phyloP scores from a whole-genome alignment of 768 basidiomycete species.

The Dentipellis fragilis region DNA sequence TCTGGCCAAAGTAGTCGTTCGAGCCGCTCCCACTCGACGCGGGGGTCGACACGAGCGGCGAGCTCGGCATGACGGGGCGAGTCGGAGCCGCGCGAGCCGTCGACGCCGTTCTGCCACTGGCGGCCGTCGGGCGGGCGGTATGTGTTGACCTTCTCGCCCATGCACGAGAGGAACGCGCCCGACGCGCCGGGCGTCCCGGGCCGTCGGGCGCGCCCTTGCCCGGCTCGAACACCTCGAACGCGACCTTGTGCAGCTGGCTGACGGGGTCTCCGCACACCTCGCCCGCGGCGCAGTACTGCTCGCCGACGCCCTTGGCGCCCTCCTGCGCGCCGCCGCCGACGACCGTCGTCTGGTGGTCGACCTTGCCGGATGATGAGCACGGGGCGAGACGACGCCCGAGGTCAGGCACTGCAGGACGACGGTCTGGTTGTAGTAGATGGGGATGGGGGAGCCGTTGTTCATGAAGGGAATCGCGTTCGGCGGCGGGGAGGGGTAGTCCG shows the following conservation, averaged over 20 bases:
- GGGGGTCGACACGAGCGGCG: constrained; percentile 59
- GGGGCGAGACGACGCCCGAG: constrained; percentile 88
- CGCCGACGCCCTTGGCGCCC: constrained; percentile 74
- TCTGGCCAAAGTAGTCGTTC: constrained; percentile 55
- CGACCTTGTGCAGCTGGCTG: constrained; percentile 92
- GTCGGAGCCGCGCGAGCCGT: constrained; percentile 33
- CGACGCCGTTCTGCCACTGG: constrained; percentile 40
- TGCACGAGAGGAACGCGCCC: constrained; percentile 81
- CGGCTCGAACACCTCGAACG: constrained; percentile 81
- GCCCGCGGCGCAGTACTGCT: constrained; percentile 72
- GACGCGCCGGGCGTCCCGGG: constrained; percentile 69
- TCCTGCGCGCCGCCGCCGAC: constrained; percentile 89
- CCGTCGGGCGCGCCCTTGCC: constrained; percentile 59
- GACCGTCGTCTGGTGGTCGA: constrained; percentile 82
- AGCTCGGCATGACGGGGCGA: constrained; percentile 47
- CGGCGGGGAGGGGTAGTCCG: constrained; percentile 87
- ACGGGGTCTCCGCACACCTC: constrained; percentile 93
- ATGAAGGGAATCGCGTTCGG: constrained; percentile 84
- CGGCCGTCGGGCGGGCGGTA: constrained; percentile 79
- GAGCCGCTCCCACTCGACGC: constrained; percentile 37
- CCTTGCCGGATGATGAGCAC: constrained; percentile 89
- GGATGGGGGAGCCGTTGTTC: constrained; percentile 75
- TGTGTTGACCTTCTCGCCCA: constrained; percentile 90
- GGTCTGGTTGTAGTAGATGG: constrained; percentile 94
- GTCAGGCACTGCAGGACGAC: constrained; percentile 91